phyloP scores from a whole-genome alignment of 2,329 filamentous ascomycete genomes.

The Calonectria pauciramosa region DNA sequence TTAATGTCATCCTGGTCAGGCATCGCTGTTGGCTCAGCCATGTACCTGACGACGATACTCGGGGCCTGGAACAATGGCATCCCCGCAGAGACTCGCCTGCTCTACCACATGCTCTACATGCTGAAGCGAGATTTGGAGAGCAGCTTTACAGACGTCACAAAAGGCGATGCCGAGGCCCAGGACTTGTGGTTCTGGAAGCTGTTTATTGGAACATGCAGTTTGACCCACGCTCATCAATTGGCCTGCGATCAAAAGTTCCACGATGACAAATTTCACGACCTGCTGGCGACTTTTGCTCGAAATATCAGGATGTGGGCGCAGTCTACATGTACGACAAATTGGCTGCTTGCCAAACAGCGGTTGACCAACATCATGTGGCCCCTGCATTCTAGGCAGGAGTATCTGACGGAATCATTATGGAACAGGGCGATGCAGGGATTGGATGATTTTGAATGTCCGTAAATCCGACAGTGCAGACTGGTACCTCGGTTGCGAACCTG shows the following conservation, averaged over 20 bases:
- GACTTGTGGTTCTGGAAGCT: constrained; percentile 7
- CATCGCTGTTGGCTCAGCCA: neutral
- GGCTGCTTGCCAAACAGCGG: neutral
- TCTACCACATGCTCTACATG: neutral
- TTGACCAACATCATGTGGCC: neutral
- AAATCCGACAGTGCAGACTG: neutral
- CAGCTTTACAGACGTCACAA: neutral
- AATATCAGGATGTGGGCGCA: neutral
- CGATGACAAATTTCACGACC: neutral
- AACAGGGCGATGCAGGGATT: neutral
- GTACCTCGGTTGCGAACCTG: neutral
- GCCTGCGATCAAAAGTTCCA: neutral
- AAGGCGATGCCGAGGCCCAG: neutral
- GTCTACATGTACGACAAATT: neutral
- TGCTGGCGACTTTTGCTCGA: neutral
- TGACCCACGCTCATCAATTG: neutral
- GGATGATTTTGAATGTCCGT: neutral
- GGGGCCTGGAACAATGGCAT: neutral
- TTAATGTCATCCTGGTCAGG: neutral
- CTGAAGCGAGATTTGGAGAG: neutral
- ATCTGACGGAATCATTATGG: neutral
- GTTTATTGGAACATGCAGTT: neutral
- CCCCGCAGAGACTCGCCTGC: neutral
- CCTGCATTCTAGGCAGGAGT: neutral
- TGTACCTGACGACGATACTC: neutral